These are phyloP conservation scores for Leptomonas seymouri DNA, from an alignment of 208 protist genomes.

Conservation along the genomic window DNA sequence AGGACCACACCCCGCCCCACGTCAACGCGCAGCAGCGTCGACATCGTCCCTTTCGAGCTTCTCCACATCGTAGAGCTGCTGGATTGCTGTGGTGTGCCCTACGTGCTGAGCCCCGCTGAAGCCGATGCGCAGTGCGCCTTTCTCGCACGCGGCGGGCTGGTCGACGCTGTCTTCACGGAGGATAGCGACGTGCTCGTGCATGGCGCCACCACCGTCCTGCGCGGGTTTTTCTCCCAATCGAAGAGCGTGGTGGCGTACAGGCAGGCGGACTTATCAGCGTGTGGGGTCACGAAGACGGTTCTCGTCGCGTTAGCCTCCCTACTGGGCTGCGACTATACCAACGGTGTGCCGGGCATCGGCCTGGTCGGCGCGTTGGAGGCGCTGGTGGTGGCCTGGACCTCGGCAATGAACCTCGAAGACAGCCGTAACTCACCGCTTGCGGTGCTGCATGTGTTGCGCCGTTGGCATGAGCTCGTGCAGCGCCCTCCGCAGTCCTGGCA, in stretches of 20 bases:
- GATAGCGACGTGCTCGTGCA: slow-evolving; percentile 97
- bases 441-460: slow-evolving; percentile 38
- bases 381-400: slow-evolving; percentile 56
- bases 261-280: slow-evolving; percentile 56
- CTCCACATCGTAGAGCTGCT: slow-evolving; percentile 80
- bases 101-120: slow-evolving; percentile 87
- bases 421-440: slow-evolving; percentile 23
- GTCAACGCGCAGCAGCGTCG: slow-evolving; percentile 1
- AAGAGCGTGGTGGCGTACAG: slow-evolving; percentile 73
- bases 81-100: slow-evolving; percentile 85
- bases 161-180: slow-evolving; percentile 96
- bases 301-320: slow-evolving; percentile 92
- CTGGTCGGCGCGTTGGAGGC: slow-evolving; percentile 66
- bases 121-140: slow-evolving; percentile 96
- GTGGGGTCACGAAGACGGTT: slow-evolving; percentile 79
- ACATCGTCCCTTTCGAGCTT: slow-evolving; percentile 67
- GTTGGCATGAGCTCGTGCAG: slow-evolving; percentile 44
- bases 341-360: slow-evolving; percentile 91
- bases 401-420: slow-evolving; percentile 3
- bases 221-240: slow-evolving; percentile 88
- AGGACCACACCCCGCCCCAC: neutral
- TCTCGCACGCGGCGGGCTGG: slow-evolving; percentile 70
- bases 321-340: slow-evolving; percentile 96
- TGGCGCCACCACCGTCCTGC: slow-evolving; percentile 90
- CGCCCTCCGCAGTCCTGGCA: slow-evolving; percentile 33